Conservation (phyloP, 306 rosid genomes). For the Phaseolus lunatus region DNA sequence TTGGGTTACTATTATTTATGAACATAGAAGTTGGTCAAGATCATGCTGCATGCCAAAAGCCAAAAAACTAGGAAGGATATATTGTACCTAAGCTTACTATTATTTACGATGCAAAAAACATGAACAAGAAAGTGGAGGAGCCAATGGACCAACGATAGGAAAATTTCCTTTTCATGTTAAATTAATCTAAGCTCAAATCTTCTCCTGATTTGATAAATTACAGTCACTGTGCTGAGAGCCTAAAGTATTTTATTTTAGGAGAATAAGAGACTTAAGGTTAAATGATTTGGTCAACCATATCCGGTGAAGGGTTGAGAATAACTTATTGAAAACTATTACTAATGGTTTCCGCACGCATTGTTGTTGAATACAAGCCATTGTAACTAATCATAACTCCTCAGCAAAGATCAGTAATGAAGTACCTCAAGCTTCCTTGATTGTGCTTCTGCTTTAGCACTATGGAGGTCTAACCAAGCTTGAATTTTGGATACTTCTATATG, state of each 20-base stretch:
- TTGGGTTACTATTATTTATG: conserved; percentile 16
- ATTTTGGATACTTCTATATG: conserved; percentile 94
- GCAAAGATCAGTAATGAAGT: conserved; percentile 27
- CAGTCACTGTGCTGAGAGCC: neutral
- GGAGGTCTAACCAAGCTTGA: conserved; percentile 95
- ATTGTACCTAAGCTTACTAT: neutral
- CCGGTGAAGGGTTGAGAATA: neutral
- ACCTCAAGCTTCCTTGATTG: conserved; percentile 96
- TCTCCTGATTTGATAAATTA: neutral
- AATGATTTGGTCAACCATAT: neutral
- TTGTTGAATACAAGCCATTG: neutral
- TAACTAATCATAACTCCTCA: neutral
- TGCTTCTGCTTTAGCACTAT: conserved; percentile 98
- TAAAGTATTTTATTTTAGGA: neutral
- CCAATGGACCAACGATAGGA: neutral
- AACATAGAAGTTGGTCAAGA: neutral
- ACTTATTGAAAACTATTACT: neutral
- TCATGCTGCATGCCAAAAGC: neutral
- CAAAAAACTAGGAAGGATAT: neutral
- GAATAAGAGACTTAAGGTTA: neutral
- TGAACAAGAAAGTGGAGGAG: neutral
- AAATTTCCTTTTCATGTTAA: neutral
- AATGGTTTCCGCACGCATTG: neutral
- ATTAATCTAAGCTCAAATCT: neutral
- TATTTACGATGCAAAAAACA: neutral